phyloP scores from a whole-genome alignment of 1,139 yeast genomes.

The Diutina rugosa region DNA sequence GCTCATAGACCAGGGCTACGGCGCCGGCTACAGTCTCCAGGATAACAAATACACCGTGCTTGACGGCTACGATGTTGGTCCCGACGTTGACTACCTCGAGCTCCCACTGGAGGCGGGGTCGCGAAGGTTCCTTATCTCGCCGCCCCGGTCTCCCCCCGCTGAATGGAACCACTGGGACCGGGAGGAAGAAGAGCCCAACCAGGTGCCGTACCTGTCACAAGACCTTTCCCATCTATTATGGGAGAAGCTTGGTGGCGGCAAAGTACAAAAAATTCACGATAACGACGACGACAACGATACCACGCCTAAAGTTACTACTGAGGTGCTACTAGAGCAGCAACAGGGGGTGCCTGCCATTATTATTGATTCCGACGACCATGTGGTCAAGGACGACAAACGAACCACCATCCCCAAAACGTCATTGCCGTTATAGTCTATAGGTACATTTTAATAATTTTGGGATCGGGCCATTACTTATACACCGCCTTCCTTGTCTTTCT shows the following conservation, averaged over 20 bases:
- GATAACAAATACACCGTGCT: constrained; percentile 12
- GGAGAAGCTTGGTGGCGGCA: constrained; percentile 31
- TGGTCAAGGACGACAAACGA: constrained; percentile 4
- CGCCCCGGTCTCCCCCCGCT: constrained; percentile 34
- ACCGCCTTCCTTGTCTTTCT: background rate
- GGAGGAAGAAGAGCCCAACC: constrained; percentile 31
- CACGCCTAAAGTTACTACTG: constrained; percentile 2
- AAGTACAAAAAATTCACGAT: constrained; percentile 18
- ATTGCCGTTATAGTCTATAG: constrained; percentile 10
- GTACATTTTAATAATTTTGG: background rate
- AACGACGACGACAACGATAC: constrained; percentile 6
- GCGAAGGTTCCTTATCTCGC: constrained; percentile 30
- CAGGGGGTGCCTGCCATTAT: constrained; percentile 22
- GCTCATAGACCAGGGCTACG: constrained; percentile 3
- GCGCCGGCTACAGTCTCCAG: constrained; percentile 20
- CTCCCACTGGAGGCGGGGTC: constrained; percentile 29
- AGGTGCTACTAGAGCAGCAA: constrained; percentile 15
- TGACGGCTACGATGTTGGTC: constrained; percentile 3
- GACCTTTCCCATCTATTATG: constrained; percentile 31
- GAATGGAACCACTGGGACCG: constrained; percentile 36
- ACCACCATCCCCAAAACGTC: constrained; percentile 11
- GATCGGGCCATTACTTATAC: background rate
- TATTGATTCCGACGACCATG: constrained; percentile 15
- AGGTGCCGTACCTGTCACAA: constrained; percentile 22
- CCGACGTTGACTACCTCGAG: constrained; percentile 20